Evolutionary conservation across 139 green algal species (phyloP).

Genomic region (Mesotaenium endlicherianum): DNA sequence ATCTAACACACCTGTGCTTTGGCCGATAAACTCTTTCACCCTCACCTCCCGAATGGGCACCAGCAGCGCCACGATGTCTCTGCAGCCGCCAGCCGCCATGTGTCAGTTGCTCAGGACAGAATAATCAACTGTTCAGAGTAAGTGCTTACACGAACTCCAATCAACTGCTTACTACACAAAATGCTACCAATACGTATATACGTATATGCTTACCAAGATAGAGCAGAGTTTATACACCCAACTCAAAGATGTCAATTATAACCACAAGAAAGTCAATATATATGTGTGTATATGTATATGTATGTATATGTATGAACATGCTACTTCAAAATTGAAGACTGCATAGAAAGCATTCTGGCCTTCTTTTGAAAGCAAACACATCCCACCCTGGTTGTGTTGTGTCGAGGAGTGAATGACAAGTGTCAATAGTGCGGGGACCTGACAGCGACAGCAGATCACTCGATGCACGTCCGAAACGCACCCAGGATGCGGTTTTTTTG

Average conservation of each 20-base stretch:
- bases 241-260: not conserved
- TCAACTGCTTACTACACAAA: not conserved
- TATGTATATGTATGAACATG: constrained; percentile 1
- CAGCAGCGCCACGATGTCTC: constrained; percentile 67
- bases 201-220: not conserved
- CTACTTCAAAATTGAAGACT: too few relatives aligned
- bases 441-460: too few relatives aligned
- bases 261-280: not conserved
- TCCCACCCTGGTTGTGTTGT: too few relatives aligned
- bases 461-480: too few relatives aligned
- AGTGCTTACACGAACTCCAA: too few relatives aligned
- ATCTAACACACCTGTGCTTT: constrained; percentile 59
- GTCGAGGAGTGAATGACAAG: too few relatives aligned
- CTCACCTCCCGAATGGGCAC: constrained; percentile 15
- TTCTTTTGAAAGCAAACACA: too few relatives aligned
- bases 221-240: not conserved
- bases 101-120: not conserved
- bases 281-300: not conserved
- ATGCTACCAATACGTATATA: not conserved
- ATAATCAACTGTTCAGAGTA: not conserved
- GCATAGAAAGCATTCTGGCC: too few relatives aligned
- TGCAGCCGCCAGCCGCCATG: not conserved
- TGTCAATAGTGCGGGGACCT: too few relatives aligned
- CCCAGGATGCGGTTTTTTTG: too few relatives aligned
- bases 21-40: constrained; percentile 76